Evolutionary conservation across 441 rosid species (phyloP).

Genomic region (Erysimum cheiri): DNA sequence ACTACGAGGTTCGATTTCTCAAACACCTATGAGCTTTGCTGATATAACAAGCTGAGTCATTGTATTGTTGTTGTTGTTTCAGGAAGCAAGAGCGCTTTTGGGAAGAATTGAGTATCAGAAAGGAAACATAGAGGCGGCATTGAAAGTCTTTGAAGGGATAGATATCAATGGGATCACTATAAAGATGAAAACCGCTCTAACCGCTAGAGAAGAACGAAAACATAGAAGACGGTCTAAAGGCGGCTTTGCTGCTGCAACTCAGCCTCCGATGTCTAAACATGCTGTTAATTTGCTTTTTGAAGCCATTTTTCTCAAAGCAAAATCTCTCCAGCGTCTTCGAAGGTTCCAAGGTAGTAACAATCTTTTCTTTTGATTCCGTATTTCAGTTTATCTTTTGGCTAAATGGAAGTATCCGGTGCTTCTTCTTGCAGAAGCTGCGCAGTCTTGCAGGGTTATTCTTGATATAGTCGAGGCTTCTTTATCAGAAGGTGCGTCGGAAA

Average conservation of each 20-base stretch:
- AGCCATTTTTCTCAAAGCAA: constrained; percentile 85
- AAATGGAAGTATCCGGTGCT: neutral
- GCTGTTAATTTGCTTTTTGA: constrained; percentile 78
- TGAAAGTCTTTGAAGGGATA: constrained; percentile 88
- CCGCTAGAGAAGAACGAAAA: constrained; percentile 56
- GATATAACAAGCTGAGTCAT: neutral
- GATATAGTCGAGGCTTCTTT: constrained; percentile 85
- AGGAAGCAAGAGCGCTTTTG: constrained; percentile 94
- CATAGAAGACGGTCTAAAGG: constrained; percentile 54
- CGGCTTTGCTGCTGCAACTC: constrained; percentile 50
- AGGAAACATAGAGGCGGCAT: constrained; percentile 83
- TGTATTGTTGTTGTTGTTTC: constrained; percentile 32
- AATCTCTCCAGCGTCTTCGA: constrained; percentile 77
- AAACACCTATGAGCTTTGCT: neutral
- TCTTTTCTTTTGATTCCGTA: neutral
- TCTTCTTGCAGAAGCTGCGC: constrained; percentile 87
- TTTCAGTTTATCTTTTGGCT: neutral
- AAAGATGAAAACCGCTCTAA: constrained; percentile 63
- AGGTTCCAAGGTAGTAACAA: constrained; percentile 68
- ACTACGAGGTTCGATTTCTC: constrained; percentile 63
- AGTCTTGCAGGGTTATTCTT: constrained; percentile 78
- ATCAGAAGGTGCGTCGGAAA: constrained; percentile 76
- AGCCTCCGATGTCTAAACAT: constrained; percentile 65
- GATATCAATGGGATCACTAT: constrained; percentile 65
- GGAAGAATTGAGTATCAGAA: constrained; percentile 91